These are phyloP conservation scores for Tolypocladium sp. DNA, from an alignment of 2,329 filamentous ascomycete species.

Conservation along the genomic window DNA sequence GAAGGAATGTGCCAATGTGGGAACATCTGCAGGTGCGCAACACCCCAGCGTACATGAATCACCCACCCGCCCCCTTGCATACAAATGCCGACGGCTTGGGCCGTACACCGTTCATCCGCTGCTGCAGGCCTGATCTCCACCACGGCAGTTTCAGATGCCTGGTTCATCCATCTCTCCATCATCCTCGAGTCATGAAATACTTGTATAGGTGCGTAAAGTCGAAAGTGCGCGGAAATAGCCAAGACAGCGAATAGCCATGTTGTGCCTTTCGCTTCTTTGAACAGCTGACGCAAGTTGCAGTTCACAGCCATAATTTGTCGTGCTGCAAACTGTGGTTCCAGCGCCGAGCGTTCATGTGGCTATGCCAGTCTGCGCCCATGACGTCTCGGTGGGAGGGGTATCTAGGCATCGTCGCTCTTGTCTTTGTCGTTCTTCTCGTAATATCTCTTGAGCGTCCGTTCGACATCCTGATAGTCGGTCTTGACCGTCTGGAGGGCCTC, in stretches of 20 bases:
- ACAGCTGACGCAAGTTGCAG: background rate
- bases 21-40: background rate
- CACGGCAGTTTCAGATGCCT: background rate
- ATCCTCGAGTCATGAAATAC: background rate
- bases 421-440: constrained; percentile 28
- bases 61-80: background rate
- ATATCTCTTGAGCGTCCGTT: constrained; percentile 61
- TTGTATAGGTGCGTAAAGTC: background rate
- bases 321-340: background rate
- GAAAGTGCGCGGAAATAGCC: background rate
- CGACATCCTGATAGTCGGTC: constrained; percentile 65
- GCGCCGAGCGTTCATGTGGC: background rate
- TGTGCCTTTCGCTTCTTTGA: background rate
- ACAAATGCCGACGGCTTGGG: background rate
- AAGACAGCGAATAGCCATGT: background rate
- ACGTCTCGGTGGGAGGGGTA: background rate
- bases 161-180: background rate
- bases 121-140: background rate
- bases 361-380: background rate
- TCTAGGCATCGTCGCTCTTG: constrained; percentile 10
- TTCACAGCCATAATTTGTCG: background rate
- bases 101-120: background rate
- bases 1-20: background rate
- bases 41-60: background rate
- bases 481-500: constrained; percentile 64